Evolutionary conservation across 257 asterid species (phyloP).

Genomic region (Apocynum venetum): DNA sequence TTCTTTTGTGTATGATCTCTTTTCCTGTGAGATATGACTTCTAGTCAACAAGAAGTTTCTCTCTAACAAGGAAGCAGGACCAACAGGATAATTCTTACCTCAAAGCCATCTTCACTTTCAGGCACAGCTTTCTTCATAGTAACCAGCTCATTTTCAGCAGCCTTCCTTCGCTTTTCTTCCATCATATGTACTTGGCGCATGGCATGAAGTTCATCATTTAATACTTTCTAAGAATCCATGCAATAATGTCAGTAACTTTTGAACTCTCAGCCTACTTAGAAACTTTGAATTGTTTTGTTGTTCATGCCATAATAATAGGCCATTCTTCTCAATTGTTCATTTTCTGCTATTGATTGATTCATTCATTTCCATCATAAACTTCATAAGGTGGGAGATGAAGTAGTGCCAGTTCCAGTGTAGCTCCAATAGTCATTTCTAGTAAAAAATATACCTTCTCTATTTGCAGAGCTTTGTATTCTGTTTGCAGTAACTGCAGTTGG

Average conservation of each 20-base stretch:
- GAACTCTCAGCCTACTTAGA: conserved; percentile 16
- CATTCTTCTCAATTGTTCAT: neutral
- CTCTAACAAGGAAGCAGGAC: conserved; percentile 1
- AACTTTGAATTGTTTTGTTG: neutral
- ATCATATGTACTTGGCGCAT: conserved; percentile 46
- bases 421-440: neutral
- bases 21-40: conserved; percentile 51
- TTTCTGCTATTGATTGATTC: neutral
- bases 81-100: conserved; percentile 41
- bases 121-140: conserved; percentile 59
- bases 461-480: conserved; percentile 46
- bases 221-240: conserved; percentile 38
- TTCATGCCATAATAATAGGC: neutral
- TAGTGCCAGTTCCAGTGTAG: neutral
- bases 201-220: conserved; percentile 48
- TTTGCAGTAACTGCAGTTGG: conserved; percentile 47
- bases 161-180: conserved; percentile 68
- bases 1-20: conserved; percentile 56
- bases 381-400: neutral
- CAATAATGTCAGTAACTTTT: conserved; percentile 11
- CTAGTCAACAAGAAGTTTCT: conserved; percentile 8
- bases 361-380: neutral
- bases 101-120: conserved; percentile 83
- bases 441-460: conserved; percentile 56
- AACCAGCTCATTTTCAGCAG: conserved; percentile 66